phyloP scores from a whole-genome alignment of 2,329 filamentous ascomycete species.

The Rhinocladiella mackenziei region DNA sequence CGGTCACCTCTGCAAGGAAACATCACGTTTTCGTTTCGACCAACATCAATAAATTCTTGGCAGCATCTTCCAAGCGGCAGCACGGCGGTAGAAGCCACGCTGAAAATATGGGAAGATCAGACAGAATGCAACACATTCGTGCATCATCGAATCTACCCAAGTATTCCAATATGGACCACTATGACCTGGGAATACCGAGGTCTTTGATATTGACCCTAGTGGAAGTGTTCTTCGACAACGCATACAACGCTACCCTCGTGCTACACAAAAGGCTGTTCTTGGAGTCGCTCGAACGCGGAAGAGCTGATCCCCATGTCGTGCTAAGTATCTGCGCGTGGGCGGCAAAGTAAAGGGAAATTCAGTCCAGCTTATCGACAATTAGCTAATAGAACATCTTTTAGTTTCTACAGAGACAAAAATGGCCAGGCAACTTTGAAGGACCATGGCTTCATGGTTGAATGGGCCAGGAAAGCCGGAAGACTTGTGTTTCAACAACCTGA shows the following conservation, averaged over 20 bases:
- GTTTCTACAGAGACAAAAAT: slow-evolving; percentile 15
- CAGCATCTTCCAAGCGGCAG: too few relatives aligned
- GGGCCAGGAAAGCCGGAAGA: slow-evolving; percentile 12
- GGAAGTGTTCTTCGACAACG: slow-evolving; percentile 16
- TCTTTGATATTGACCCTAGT: slow-evolving; percentile 12
- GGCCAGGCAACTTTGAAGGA: slow-evolving; percentile 10
- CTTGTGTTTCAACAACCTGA: slow-evolving; percentile 13
- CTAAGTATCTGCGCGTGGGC: slow-evolving; percentile 18
- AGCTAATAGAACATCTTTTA: slow-evolving; percentile 3
- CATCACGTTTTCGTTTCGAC: too few relatives aligned
- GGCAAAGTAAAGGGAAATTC: slow-evolving; percentile 13
- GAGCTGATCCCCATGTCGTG: slow-evolving; percentile 7
- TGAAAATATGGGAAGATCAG: too few relatives aligned
- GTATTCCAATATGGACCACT: too few relatives aligned
- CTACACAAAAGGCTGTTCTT: slow-evolving; percentile 11
- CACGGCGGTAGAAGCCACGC: too few relatives aligned
- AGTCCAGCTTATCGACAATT: background rate
- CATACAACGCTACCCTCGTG: slow-evolving; percentile 13
- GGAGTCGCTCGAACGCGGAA: slow-evolving; percentile 7
- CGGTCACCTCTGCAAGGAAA: too few relatives aligned
- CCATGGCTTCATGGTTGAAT: slow-evolving; percentile 20
- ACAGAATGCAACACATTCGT: too few relatives aligned
- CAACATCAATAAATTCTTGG: too few relatives aligned
- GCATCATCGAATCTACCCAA: too few relatives aligned
- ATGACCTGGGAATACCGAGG: slow-evolving; percentile 12